Evolutionary conservation across 306 rosid genomes (phyloP), one percentile per base, ranked within the genome.

Genomic region (Arachis stenosperma): DNA sequence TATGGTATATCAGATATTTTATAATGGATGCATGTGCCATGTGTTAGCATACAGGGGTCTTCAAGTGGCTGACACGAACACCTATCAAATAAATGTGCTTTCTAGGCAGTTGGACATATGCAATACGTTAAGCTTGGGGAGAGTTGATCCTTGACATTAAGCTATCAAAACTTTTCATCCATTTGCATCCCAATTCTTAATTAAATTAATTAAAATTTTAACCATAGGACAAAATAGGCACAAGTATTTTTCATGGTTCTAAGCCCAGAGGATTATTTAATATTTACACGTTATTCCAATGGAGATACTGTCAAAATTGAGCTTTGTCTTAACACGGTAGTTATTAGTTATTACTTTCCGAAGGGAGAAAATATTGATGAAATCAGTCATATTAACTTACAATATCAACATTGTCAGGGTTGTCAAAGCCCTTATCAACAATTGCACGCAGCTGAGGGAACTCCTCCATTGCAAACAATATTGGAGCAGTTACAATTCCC

Each of bases 401-500:
- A 15, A 85, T 78, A 70, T 84, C 87, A 47, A 94, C 73, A 78
- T 91, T 89, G 57, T 68, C 87, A n/a, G 57, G 57, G 29, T 52
- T 14, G 57, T 52, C 57, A 52, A 52, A 52, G 27, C 57, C 57
- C 29, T 52, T n/a, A 2, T 52, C 57, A 52, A 52, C 57, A 52
- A 52, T 27, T 11, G 70, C 56, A n/a, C 82, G 92, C 90, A 94
- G 66, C 78, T 94, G 85, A 55, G 97, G 97, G 78, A 89, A 89
- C 81, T 94, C 99, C 85, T 94, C 99, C 91, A 89, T 88, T 17
- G 99, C 97, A 84, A 89, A 94, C 81, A 94, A 85, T 65, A 91
- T 73, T 3, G 99, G 99, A 80, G 97, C 99, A 2, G 99, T 94
- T 44, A 91, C 69, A 53, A 94, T 88, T 76, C 99, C 99, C 99